Conservation (phyloP, 2,329 filamentous ascomycete species). For the Tolypocladium nubicola region DNA sequence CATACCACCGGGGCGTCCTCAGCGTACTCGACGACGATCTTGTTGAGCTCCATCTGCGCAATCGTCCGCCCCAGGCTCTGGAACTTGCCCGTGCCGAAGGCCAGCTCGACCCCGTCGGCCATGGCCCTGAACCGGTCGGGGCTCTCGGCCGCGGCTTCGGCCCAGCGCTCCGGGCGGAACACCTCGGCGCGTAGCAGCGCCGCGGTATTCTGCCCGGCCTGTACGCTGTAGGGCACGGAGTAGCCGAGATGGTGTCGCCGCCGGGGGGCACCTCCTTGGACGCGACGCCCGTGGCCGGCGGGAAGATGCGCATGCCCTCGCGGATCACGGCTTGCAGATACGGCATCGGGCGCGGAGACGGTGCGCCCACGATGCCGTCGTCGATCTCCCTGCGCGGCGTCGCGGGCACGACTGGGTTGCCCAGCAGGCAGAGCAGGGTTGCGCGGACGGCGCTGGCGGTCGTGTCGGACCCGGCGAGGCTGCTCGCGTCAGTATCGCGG, state of each 20-base stretch:
- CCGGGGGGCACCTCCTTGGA: conserved; percentile 11
- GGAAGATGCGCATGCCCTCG: conserved; percentile 24
- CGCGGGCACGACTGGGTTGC: conserved; percentile 29
- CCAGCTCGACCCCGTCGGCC: conserved; percentile 22
- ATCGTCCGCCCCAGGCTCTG: conserved; percentile 26
- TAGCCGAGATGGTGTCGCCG: conserved; percentile 18
- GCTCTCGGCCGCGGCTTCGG: conserved; percentile 19
- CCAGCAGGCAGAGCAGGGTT: conserved; percentile 36
- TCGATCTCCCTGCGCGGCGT: conserved; percentile 26
- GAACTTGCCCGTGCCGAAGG: conserved; percentile 26
- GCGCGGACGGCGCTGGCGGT: conserved; percentile 36
- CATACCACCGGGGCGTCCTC: background rate
- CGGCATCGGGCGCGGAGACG: conserved; percentile 21
- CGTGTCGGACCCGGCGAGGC: conserved; percentile 10
- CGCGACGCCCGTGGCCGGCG: conserved; percentile 16
- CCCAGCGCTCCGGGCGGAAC: conserved; percentile 25
- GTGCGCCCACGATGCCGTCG: conserved; percentile 5
- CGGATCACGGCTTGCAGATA: conserved; percentile 35
- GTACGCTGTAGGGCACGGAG: conserved; percentile 22
- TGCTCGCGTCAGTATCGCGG: too few relatives aligned
- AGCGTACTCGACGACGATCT: conserved; percentile 28
- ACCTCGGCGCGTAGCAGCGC: conserved; percentile 18
- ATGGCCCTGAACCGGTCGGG: conserved; percentile 11
- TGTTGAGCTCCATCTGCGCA: conserved; percentile 26
- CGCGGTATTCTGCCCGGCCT: conserved; percentile 18